Base-by-base conservation (phyloP, 2,329 filamentous ascomycete species). In the Ascochyta fabae region DNA sequence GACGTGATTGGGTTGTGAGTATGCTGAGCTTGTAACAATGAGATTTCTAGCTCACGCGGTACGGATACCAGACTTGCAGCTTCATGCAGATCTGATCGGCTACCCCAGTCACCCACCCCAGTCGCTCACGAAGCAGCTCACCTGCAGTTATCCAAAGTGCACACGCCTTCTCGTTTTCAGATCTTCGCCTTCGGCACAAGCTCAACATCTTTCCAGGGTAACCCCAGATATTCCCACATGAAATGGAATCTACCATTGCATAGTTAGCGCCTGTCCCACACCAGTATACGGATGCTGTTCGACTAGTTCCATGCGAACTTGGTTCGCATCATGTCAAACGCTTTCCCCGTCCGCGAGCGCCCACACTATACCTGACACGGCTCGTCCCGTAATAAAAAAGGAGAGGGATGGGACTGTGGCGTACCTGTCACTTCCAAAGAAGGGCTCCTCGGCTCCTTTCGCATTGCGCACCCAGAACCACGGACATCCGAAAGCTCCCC, bases 381-480 rank as follows among this genome's bases (percentile, higher is more conserved):
- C 22, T 52, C 31, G 47, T 40, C 34, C 50, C 41, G 49, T 29
- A 40, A 46, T 41, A 15, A 48, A 35, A 31, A 45, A 47, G 13
- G 35, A 46, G 23, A 22, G 6, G 48, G 29, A 47, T 51, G 24
- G 29, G 24, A 29, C 26, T 39, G 24, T 51, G 45, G 75, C 75
- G 56, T 70, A 82, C 84, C 86, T 79, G 75, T 93, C 90, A 75
- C 88, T 92, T 3, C 90, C 90, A 74, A 93, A 93, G 71, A 92
- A 91, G 0, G 87, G 84, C 76, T 90, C 86, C 44, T 80, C 80
- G 52, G 80, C 73, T 0, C 87, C 88, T 58, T 82, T 72, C 1
- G 68, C 71, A 64, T 88, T 85, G 16, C 79, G 81, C 3, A 87
- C 89, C 83, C 86, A 87, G 57, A 90, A 80, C 90, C 90, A 94